phyloP scores from a whole-genome alignment of 1,139 yeast genomes.

The Yarrowia galli region DNA sequence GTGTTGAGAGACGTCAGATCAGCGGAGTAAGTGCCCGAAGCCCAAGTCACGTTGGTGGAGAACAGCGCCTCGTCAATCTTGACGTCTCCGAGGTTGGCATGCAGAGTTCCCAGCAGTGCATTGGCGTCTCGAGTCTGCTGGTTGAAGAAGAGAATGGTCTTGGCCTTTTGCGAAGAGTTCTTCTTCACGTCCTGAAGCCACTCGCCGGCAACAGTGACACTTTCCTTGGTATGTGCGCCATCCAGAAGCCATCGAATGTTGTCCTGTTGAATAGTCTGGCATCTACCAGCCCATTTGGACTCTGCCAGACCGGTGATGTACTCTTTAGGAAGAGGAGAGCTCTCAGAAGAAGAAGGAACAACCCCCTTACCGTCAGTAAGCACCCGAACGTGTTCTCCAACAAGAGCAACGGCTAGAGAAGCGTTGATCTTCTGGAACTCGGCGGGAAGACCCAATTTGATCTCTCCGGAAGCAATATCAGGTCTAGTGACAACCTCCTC shows the following conservation, averaged over 20 bases:
- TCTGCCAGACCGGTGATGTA: constrained; percentile 69
- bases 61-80: constrained; percentile 74
- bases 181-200: constrained; percentile 61
- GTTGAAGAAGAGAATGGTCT: constrained; percentile 73
- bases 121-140: constrained; percentile 93
- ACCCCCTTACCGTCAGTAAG: constrained; percentile 53
- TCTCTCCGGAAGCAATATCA: constrained; percentile 47
- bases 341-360: constrained; percentile 44
- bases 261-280: constrained; percentile 70
- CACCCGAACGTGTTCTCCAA: constrained; percentile 64
- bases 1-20: constrained; percentile 88
- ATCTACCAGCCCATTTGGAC: constrained; percentile 93
- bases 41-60: constrained; percentile 92
- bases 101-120: constrained; percentile 63
- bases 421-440: constrained; percentile 88
- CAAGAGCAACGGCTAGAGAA: constrained; percentile 81
- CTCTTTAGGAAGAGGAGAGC: constrained; percentile 58
- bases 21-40: constrained; percentile 76
- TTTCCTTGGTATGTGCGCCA: constrained; percentile 95
- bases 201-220: constrained; percentile 75
- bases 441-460: constrained; percentile 82
- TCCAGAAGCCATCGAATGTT: constrained; percentile 80
- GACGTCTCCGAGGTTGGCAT: constrained; percentile 44
- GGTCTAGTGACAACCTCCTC: constrained; percentile 59
- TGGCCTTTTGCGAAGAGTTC: constrained; percentile 29